A percentile compares a stretch with the other conserved stretches of the same genome.
Evolutionary conservation across 1,139 yeast genomes (phyloP).

Genomic region (Debaryomyces fabryi): DNA sequence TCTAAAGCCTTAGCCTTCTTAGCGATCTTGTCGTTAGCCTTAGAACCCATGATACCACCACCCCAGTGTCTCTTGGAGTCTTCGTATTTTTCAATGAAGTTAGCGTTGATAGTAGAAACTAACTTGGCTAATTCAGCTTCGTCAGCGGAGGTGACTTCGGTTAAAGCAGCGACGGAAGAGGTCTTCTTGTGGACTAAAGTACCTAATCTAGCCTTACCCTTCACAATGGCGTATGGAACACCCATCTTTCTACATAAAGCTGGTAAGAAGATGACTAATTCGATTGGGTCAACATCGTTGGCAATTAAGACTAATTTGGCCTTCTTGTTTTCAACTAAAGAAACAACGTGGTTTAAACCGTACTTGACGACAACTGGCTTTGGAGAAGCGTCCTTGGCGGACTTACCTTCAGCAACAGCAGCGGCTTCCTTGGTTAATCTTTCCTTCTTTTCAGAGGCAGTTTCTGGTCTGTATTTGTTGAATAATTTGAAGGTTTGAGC

Average conservation of each 20-base stretch:
- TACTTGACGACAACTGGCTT: constrained; percentile 91
- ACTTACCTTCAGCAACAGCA: constrained; percentile 91
- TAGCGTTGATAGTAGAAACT: constrained; percentile 82
- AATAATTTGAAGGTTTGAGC: constrained; percentile 88
- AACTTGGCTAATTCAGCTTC: constrained; percentile 85
- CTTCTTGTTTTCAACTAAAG: constrained; percentile 91
- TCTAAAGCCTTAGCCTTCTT: constrained; percentile 40
- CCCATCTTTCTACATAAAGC: constrained; percentile 97
- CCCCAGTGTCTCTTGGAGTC: constrained; percentile 95
- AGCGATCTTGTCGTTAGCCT: constrained; percentile 69
- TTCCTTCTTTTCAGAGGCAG: constrained; percentile 91
- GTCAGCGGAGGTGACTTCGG: constrained; percentile 86
- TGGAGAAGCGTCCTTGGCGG: constrained; percentile 87
- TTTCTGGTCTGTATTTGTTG: constrained; percentile 96
- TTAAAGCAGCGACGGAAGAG: constrained; percentile 89
- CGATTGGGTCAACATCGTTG: constrained; percentile 94
- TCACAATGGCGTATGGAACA: constrained; percentile 91
- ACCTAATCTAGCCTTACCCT: constrained; percentile 96
- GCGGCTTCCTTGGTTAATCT: constrained; percentile 95
- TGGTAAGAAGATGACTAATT: constrained; percentile 87
- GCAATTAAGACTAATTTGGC: constrained; percentile 90
- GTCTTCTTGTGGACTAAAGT: constrained; percentile 92
- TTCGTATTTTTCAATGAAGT: constrained; percentile 85
- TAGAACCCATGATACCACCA: constrained; percentile 92
- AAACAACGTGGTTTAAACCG: constrained; percentile 94